These are phyloP conservation scores for Bothriochloa decipiens DNA, from an alignment of 176 grass and related monocot species.

Conservation along the genomic window DNA sequence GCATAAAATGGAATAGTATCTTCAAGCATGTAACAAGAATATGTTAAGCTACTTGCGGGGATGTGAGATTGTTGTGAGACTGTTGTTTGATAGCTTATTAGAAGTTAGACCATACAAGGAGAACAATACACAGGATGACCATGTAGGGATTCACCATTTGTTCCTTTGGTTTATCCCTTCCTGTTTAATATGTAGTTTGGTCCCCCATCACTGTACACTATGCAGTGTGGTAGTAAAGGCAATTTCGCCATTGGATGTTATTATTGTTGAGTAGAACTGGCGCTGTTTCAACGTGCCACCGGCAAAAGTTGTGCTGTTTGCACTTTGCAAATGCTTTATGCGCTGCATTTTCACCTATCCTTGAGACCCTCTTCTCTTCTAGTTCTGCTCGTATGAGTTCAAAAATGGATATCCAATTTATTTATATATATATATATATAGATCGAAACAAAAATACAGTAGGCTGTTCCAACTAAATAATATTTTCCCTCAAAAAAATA, in stretches of 20 bases:
- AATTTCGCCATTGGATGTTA: not conserved
- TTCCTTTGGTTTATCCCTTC: slow-evolving; percentile 2
- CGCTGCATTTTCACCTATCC: too few species aligned
- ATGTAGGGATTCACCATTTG: not conserved
- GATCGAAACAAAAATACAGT: too few species aligned
- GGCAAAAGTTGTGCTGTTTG: too few species aligned
- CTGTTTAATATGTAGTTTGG: not conserved
- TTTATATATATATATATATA: too few species aligned
- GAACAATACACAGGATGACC: slow-evolving; percentile 1
- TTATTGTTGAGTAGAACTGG: too few species aligned
- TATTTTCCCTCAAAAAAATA: too few species aligned
- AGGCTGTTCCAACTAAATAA: too few species aligned
- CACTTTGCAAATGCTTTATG: too few species aligned
- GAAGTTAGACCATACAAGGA: not conserved
- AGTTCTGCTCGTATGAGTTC: too few species aligned
- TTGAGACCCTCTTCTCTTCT: too few species aligned
- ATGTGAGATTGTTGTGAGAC: not conserved
- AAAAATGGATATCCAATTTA: too few species aligned
- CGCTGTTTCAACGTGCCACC: not conserved
- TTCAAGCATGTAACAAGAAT: not conserved
- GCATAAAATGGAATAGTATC: not conserved
- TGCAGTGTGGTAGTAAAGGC: not conserved
- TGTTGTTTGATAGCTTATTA: not conserved
- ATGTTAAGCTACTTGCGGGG: not conserved
- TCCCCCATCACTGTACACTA: not conserved